Evolutionary conservation across 129 eudicot species (phyloP).

Genomic region (Artemisia annua): DNA sequence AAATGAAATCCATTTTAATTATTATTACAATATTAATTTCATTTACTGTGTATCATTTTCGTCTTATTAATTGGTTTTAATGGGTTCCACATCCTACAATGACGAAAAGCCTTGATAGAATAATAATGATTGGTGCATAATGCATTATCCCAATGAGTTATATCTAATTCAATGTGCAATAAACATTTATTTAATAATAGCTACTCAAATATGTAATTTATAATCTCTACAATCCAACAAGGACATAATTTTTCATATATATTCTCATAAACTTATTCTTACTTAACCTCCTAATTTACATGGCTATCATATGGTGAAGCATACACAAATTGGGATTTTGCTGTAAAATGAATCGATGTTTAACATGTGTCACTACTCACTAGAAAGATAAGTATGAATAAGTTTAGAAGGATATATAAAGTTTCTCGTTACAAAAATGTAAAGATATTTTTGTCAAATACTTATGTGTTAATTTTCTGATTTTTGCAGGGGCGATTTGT

Average conservation of each 20-base stretch:
- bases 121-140: constrained; percentile 13
- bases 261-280: too few species aligned
- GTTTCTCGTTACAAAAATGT: too few species aligned
- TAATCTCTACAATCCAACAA: too few species aligned
- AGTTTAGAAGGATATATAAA: too few species aligned
- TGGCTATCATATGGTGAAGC: too few species aligned
- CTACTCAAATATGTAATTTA: neutral
- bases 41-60: constrained; percentile 14
- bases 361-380: neutral
- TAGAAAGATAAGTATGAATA: too few species aligned
- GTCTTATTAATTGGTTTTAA: constrained; percentile 18
- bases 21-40: neutral
- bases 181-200: too few species aligned
- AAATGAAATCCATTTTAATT: too few species aligned
- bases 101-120: neutral
- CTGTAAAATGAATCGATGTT: too few species aligned
- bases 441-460: neutral
- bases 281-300: too few species aligned
- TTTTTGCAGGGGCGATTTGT: constrained; percentile 73
- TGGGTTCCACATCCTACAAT: constrained; percentile 16
- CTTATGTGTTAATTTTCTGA: constrained; percentile 12
- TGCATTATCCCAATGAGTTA: neutral
- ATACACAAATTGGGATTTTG: too few species aligned
- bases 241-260: neutral
- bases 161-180: neutral